These are phyloP conservation scores for Penicillium sp. DNA, from an alignment of 2,329 filamentous ascomycete genomes.

Conservation along the genomic window DNA sequence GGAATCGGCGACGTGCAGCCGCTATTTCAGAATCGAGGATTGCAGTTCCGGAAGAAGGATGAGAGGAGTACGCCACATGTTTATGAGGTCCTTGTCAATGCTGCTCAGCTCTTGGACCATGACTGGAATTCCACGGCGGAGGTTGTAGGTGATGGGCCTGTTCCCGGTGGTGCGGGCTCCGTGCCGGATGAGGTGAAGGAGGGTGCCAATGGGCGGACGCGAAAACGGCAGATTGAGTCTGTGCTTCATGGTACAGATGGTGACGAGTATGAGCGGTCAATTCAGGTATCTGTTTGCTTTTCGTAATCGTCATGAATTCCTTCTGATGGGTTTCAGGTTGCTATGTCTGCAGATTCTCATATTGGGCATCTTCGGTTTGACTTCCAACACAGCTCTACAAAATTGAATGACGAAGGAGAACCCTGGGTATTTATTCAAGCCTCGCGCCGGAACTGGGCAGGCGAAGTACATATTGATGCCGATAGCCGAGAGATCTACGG, in stretches of 20 bases:
- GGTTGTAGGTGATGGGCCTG: constrained; percentile 34
- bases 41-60: constrained; percentile 45
- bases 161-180: constrained; percentile 44
- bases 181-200: constrained; percentile 39
- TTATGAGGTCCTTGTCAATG: constrained; percentile 48
- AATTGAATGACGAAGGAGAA: not conserved
- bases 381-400: constrained; percentile 27
- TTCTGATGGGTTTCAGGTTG: constrained; percentile 16
- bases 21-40: constrained; percentile 45
- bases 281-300: constrained; percentile 10
- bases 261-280: constrained; percentile 4
- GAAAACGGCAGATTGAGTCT: constrained; percentile 23
- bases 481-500: constrained; percentile 43
- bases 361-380: constrained; percentile 46
- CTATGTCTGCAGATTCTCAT: constrained; percentile 48
- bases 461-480: constrained; percentile 42
- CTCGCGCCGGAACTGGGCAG: constrained; percentile 50
- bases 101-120: constrained; percentile 33
- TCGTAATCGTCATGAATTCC: rapidly evolving
- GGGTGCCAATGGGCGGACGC: constrained; percentile 45
- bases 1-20: constrained; percentile 37
- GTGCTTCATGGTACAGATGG: not conserved
- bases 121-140: constrained; percentile 41
- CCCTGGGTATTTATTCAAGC: constrained; percentile 49
- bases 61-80: constrained; percentile 49